Percentiles rank a stretch among this genome's conserved stretches.
These are phyloP conservation scores for Exidia glandulosa DNA, from an alignment of 768 basidiomycete genomes.

Conservation along the genomic window DNA sequence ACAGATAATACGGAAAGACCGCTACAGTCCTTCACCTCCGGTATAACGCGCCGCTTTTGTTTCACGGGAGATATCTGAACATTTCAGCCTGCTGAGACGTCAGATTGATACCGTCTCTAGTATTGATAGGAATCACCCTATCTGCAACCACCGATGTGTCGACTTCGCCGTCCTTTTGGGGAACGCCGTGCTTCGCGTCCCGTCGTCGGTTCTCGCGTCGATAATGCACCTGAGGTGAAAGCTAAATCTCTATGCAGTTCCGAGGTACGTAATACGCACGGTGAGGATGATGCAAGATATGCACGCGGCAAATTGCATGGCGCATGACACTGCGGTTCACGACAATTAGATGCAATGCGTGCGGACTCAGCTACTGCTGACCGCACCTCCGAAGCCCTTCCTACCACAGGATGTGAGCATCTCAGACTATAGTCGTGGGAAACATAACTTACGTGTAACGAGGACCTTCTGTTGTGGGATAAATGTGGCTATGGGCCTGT, in stretches of 20 bases:
- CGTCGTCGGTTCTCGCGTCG: no score
- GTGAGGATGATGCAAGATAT: neutral
- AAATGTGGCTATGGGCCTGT: conserved; percentile 33
- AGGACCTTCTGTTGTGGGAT: conserved; percentile 52
- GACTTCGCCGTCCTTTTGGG: no score
- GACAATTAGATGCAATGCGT: no score
- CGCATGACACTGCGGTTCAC: neutral
- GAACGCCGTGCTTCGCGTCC: no score
- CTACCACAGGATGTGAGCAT: neutral
- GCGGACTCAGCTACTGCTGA: no score
- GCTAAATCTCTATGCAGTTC: neutral
- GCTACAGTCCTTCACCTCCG: no score
- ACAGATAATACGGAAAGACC: no score
- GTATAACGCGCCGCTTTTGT: no score
- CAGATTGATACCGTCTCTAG: neutral
- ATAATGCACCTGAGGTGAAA: neutral
- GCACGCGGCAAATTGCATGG: neutral
- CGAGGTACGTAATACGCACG: neutral
- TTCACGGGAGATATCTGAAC: neutral
- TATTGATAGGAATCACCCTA: neutral
- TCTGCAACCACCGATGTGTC: neutral
- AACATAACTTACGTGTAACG: conserved; percentile 47
- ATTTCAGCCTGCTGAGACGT: neutral
- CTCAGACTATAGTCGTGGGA: neutral
- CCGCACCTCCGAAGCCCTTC: neutral